phyloP scores from a whole-genome alignment of 257 asterid genomes.

The Solanum piurae region DNA sequence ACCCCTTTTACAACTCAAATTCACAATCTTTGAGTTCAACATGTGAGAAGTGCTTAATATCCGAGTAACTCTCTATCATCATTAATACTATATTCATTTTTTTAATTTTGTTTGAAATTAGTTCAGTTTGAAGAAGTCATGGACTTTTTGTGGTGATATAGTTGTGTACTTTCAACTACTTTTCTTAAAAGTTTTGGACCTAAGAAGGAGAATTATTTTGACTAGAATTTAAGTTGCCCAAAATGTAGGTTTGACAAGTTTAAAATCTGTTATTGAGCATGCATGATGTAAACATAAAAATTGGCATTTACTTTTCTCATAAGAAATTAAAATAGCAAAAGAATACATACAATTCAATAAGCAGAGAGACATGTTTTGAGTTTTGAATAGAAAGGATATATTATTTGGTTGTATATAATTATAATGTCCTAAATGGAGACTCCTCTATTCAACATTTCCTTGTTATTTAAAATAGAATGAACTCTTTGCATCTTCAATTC shows the following conservation, averaged over 20 bases:
- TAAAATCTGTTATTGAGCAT: too few species aligned
- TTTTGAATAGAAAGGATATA: neutral
- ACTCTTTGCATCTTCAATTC: constrained; percentile 71
- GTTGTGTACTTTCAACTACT: neutral
- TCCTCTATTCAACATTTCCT: constrained; percentile 57
- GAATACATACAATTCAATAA: neutral
- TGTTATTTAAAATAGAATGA: constrained; percentile 50
- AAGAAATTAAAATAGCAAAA: neutral
- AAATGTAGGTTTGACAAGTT: neutral
- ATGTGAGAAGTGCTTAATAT: too few species aligned
- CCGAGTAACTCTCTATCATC: neutral
- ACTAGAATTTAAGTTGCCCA: neutral
- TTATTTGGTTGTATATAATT: neutral
- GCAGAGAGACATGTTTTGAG: neutral
- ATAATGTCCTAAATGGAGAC: neutral
- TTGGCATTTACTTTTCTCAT: neutral
- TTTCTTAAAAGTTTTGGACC: neutral
- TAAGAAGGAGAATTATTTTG: neutral
- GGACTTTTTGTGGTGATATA: neutral
- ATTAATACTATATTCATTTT: neutral
- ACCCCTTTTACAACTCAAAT: neutral
- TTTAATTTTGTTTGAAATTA: neutral
- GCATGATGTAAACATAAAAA: neutral
- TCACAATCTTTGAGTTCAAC: too few species aligned
- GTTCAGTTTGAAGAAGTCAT: neutral